Percentiles rank a stretch among this genome's conserved stretches.
These are phyloP conservation scores for Coniochaeta sp. DNA, from an alignment of 2,329 filamentous ascomycete species.

Conservation along the genomic window DNA sequence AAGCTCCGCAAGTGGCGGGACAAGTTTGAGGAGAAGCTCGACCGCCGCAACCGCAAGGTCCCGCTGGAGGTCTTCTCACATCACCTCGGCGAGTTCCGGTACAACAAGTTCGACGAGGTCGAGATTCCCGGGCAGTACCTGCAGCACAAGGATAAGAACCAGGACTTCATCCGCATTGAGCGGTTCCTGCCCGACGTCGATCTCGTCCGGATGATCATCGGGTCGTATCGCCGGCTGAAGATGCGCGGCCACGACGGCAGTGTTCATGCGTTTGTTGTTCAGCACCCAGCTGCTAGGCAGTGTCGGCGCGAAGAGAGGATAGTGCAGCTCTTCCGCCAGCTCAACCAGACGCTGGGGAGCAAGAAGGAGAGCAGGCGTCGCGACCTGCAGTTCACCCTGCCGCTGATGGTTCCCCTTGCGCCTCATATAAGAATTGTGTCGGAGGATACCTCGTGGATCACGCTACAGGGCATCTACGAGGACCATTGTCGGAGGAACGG, in stretches of 20 bases:
- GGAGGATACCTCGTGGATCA: constrained; percentile 91
- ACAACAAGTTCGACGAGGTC: constrained; percentile 97
- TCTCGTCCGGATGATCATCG: constrained; percentile 80
- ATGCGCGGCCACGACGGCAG: constrained; percentile 97
- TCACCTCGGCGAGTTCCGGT: constrained; percentile 91
- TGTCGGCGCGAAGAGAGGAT: constrained; percentile 93
- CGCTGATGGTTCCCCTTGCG: constrained; percentile 89
- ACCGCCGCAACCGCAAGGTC: constrained; percentile 66
- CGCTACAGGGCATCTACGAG: constrained; percentile 90
- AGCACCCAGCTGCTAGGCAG: constrained; percentile 88
- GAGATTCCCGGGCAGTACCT: constrained; percentile 96
- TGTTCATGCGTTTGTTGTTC: constrained; percentile 92
- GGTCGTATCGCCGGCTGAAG: constrained; percentile 86
- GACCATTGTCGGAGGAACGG: constrained; percentile 85
- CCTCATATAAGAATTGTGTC: constrained; percentile 93
- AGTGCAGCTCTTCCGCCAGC: constrained; percentile 91
- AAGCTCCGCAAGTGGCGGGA: constrained; percentile 94
- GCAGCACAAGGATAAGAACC: constrained; percentile 97
- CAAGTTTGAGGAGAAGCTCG: constrained; percentile 95
- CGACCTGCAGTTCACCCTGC: constrained; percentile 93
- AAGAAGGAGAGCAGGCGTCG: constrained; percentile 92
- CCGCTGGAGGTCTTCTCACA: constrained; percentile 82
- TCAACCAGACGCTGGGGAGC: constrained; percentile 86
- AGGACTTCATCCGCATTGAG: constrained; percentile 96
- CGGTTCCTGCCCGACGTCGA: constrained; percentile 94